Conservation (phyloP, 164 flowering plant genomes). For the Piper longum region DNA sequence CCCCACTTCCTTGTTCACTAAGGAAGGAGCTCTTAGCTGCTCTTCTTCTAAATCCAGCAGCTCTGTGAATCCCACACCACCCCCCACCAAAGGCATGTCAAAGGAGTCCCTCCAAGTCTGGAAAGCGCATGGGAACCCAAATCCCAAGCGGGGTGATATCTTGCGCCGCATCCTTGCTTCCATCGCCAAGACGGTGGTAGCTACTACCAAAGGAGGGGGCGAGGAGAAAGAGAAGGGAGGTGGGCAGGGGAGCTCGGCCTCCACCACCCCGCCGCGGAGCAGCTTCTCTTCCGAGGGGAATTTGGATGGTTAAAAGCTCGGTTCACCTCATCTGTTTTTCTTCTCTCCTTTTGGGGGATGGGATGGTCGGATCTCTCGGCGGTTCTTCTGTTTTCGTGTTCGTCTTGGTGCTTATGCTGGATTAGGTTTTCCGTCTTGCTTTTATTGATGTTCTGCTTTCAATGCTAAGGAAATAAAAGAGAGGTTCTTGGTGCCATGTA, state of each 20-base stretch:
- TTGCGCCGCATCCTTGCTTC: constrained; percentile 18
- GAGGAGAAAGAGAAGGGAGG: background rate
- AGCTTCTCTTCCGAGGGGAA: constrained; percentile 14
- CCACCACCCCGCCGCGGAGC: constrained; percentile 7
- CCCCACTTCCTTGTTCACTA: too few relatives aligned
- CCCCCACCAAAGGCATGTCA: background rate
- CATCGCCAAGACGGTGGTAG: constrained; percentile 6
- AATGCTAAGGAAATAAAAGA: too few relatives aligned
- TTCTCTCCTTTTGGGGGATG: background rate
- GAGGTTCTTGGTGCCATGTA: too few relatives aligned
- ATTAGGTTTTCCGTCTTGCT: too few relatives aligned
- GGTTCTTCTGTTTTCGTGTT: background rate
- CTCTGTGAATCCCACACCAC: background rate
- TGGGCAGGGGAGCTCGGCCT: constrained; percentile 1
- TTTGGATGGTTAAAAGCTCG: background rate
- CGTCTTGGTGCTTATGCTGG: too few relatives aligned
- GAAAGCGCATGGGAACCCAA: constrained; percentile 5
- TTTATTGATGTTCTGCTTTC: too few relatives aligned
- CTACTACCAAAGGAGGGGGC: constrained; percentile 7
- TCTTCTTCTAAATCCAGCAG: background rate
- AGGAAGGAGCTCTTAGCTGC: too few relatives aligned
- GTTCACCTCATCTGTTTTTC: background rate
- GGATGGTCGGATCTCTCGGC: background rate
- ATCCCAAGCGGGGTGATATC: constrained; percentile 23
- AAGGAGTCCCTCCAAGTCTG: background rate